Evolutionary conservation across 805 yeast genomes (phyloP), one percentile per base, ranked within the genome.

Genomic region (Lachancea sp.): DNA sequence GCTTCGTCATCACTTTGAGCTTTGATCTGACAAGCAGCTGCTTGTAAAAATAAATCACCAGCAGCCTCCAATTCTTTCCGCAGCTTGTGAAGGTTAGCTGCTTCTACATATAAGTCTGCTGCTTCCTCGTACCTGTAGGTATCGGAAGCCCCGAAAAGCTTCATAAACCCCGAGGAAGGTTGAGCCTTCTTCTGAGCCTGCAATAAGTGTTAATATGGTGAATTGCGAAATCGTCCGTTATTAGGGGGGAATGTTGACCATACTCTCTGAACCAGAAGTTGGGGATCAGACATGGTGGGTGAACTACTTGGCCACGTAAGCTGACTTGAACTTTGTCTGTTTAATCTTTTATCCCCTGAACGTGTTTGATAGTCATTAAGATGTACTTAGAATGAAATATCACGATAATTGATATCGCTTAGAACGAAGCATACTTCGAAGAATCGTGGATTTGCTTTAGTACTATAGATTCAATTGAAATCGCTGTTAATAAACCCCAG

Each of bases 1-100:
- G 95, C 95, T 54, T 90, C 97, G 52, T 92, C 96, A 47, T 80
- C 80, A 47, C 79, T 76, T 18, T 77, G 84, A 13, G 90, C 83
- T 54, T 79, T 73, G 38, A 74, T 64, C 60, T 87, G 96, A 43
- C 80, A 75, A 12, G 74, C 77, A 1, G 97, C 94, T 1, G 98
- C 97, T 54, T 77, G 79, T 45, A 83, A 80, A 57, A 89, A 90
- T 15, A 87, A 79, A 47, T 73, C 68, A 8, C 97, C 97, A 0
- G 97, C 97, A 39, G 71, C 67, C 16, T 69, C 64, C 49, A 75
- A 74, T 56, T 87, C 83, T 55, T 84, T 85, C 50, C 77, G 79
- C 43, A 92, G 64, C 46, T 89, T 75, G 68, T 79, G 92, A 21
- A 77, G 72, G 56, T 90, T 92, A n/a, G 94, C 99, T 2, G 98